Conservation (phyloP, 345 rosid genomes). For the Angophora floribunda region DNA sequence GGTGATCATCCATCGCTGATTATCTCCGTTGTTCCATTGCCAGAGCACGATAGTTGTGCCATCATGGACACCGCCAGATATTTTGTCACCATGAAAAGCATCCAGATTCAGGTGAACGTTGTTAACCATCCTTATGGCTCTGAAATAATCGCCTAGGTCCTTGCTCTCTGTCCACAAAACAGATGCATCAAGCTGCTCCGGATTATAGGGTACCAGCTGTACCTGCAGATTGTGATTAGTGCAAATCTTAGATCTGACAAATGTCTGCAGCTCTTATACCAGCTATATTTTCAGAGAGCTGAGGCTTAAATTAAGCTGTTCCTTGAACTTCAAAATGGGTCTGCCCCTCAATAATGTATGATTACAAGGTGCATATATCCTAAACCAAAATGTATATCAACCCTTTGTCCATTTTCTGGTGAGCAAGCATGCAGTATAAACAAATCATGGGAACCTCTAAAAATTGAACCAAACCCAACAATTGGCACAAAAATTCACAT, state of each 20-base stretch:
- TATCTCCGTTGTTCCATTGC: constrained; percentile 81
- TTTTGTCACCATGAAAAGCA: constrained; percentile 70
- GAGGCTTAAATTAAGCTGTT: not conserved
- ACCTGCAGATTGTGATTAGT: constrained; percentile 26
- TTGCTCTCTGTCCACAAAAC: constrained; percentile 69
- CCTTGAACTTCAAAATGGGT: not conserved
- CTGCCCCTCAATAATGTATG: not conserved
- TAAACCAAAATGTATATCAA: not conserved
- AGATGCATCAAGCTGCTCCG: constrained; percentile 53
- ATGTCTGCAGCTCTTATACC: not conserved
- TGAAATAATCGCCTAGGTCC: constrained; percentile 35
- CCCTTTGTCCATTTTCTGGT: not conserved
- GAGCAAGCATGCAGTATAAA: not conserved
- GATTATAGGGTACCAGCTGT: constrained; percentile 41
- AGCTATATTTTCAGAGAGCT: not conserved
- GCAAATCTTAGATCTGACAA: not conserved
- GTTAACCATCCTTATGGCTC: constrained; percentile 68
- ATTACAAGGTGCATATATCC: not conserved
- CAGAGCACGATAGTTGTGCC: constrained; percentile 74
- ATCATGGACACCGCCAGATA: constrained; percentile 65
- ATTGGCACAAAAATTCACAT: not conserved
- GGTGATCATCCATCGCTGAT: constrained; percentile 73
- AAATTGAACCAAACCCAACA: not conserved
- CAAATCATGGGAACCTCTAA: not conserved
- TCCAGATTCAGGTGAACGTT: constrained; percentile 58